Percentiles rank a stretch among this genome's conserved stretches.
Conservation (phyloP, 495 filamentous ascomycete species). For the Aspergillus saccharolyticus region DNA sequence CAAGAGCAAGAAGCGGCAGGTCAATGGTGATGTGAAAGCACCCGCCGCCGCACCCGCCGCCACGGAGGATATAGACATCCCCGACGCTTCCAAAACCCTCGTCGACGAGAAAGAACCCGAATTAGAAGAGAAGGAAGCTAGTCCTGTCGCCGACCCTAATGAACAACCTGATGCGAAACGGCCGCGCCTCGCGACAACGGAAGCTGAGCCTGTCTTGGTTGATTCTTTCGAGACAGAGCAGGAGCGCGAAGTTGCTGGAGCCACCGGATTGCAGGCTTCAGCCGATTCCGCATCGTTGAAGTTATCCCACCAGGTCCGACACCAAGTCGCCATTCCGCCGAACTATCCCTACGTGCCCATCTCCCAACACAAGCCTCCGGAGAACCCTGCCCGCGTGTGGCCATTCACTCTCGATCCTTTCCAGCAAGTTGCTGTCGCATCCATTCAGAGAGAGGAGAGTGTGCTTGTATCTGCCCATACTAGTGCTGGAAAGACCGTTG, state of each 20-base stretch:
- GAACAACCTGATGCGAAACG: slow-evolving; percentile 64
- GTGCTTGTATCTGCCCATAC: slow-evolving; percentile 96
- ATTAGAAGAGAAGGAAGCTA: slow-evolving; percentile 17
- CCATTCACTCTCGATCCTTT: slow-evolving; percentile 94
- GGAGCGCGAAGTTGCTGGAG: slow-evolving; percentile 77
- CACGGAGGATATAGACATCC: slow-evolving; percentile 41
- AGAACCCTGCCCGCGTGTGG: slow-evolving; percentile 75
- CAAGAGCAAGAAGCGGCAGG: slow-evolving; percentile 75
- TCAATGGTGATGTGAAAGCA: slow-evolving; percentile 67
- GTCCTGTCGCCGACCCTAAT: slow-evolving; percentile 25
- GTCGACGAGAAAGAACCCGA: slow-evolving; percentile 17
- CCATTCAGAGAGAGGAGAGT: slow-evolving; percentile 92
- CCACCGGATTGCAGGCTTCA: slow-evolving; percentile 71
- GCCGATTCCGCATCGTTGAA: slow-evolving; percentile 64
- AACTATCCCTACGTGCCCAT: slow-evolving; percentile 92
- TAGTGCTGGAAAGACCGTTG: slow-evolving; percentile 95
- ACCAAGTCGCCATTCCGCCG: slow-evolving; percentile 91
- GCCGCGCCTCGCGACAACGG: slow-evolving; percentile 59
- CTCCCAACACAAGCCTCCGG: slow-evolving; percentile 80
- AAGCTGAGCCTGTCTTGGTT: slow-evolving; percentile 76
- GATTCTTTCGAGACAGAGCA: slow-evolving; percentile 96
- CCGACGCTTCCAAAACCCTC: slow-evolving; percentile 25
- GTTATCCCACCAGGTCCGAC: slow-evolving; percentile 92
- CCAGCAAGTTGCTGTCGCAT: slow-evolving; percentile 85
- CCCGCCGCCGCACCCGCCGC: slow-evolving; percentile 40